These are phyloP conservation scores for Gynochthodes officinalis DNA, from an alignment of 257 asterid species.

Conservation along the genomic window DNA sequence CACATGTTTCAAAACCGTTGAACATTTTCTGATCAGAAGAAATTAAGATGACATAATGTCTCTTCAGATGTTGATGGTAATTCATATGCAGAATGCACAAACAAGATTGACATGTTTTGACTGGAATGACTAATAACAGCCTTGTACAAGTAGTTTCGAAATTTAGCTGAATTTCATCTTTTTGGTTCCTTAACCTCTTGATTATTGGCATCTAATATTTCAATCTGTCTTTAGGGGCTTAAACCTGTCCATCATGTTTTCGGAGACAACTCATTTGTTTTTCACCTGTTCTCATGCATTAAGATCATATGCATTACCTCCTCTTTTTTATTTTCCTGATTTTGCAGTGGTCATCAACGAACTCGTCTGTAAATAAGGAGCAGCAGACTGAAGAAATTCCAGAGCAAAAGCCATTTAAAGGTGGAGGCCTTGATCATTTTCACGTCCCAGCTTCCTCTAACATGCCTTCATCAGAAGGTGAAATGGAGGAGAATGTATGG, in stretches of 20 bases:
- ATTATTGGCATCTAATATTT: neutral
- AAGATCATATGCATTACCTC: neutral
- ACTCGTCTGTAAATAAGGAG: slow-evolving; percentile 47
- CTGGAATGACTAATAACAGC: neutral
- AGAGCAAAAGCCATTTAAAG: slow-evolving; percentile 39
- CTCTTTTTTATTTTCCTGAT: slow-evolving; percentile 10
- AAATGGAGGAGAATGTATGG: slow-evolving; percentile 78
- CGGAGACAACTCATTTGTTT: neutral
- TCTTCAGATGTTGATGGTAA: neutral
- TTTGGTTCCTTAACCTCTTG: too few relatives aligned
- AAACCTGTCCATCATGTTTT: neutral
- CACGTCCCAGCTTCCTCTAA: slow-evolving; percentile 49
- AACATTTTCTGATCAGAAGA: neutral
- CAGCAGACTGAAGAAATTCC: slow-evolving; percentile 45
- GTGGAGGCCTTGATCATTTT: slow-evolving; percentile 38
- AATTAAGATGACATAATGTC: neutral
- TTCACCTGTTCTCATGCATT: neutral
- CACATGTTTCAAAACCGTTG: neutral
- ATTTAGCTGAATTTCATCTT: neutral
- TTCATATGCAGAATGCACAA: neutral
- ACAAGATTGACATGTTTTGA: slow-evolving; percentile 3
- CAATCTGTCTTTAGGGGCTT: neutral
- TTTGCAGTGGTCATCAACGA: slow-evolving; percentile 41
- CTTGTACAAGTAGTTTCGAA: neutral
- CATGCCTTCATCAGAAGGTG: slow-evolving; percentile 42